These are phyloP conservation scores for Stephanocyclus meneghinianus DNA, from an alignment of 352 stramenopile species.

Conservation along the genomic window DNA sequence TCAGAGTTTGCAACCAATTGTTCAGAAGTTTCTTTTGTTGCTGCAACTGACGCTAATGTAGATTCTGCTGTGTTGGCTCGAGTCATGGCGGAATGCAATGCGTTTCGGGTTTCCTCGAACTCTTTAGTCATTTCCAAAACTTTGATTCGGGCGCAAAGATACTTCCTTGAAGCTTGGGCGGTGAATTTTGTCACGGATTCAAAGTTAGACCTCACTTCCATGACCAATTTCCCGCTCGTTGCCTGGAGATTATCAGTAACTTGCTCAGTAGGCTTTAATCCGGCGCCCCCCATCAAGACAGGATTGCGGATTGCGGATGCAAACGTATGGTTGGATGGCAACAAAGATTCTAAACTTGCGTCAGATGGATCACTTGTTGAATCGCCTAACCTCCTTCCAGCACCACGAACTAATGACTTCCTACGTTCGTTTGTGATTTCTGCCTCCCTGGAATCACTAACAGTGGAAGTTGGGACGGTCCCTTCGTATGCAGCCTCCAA, in stretches of 20 bases:
- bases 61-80: slow-evolving; percentile 4
- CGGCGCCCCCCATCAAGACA: slow-evolving; percentile 2
- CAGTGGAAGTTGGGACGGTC: slow-evolving; percentile 8
- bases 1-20: slow-evolving; percentile 12
- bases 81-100: slow-evolving; percentile 5
- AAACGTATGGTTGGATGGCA: slow-evolving; percentile 9
- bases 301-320: slow-evolving; percentile 18
- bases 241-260: not conserved
- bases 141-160: slow-evolving; percentile 12
- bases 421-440: slow-evolving; percentile 28
- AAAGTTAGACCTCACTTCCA: not conserved
- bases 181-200: slow-evolving; percentile 7
- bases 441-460: slow-evolving; percentile 29
- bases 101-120: slow-evolving; percentile 3
- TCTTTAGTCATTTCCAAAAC: slow-evolving; percentile 3
- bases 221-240: not conserved
- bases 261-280: not conserved
- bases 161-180: slow-evolving; percentile 19
- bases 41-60: not conserved
- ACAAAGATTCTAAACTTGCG: slow-evolving; percentile 2
- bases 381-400: slow-evolving; percentile 13
- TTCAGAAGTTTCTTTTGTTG: not conserved
- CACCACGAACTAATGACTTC: not conserved
- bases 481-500: slow-evolving; percentile 45
- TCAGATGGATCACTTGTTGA: slow-evolving; percentile 8